Base-by-base conservation (phyloP, 768 basidiomycete genomes). In the Boletus rufocinnamomeus region DNA sequence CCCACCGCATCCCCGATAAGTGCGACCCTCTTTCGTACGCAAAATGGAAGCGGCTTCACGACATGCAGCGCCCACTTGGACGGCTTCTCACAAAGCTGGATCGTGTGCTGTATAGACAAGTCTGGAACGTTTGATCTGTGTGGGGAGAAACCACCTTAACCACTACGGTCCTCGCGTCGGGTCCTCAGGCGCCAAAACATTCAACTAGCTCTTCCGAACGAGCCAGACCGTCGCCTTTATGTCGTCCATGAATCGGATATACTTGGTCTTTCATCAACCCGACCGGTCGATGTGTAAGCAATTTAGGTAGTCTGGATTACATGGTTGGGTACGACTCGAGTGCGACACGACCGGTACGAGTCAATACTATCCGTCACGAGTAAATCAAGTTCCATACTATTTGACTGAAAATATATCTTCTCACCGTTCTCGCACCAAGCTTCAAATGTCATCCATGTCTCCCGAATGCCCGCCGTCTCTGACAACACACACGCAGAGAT, bases 1-100 rank as follows among this genome's bases (percentile, higher is more conserved):
- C 74, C 43, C 50, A 80, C 79, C 16, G 84, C 77, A 64, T 85
- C 84, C 7, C 83, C 83, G 6, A 80, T 66, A 11, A 86, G 71
- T 6, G 77, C 77, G 0, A 82, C 76, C 6, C 73, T 69, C 11
- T 74, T 75, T 21, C 64, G 68, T 3, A 75, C 74, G 50, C 72
- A 81, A 6, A 72, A 73, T 0, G 76, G 73, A 13, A 84, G 67
- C 7, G 74, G 73, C 17, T 73, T 73, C 32, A 84, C 64, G 30
- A 71, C 69, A 46, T 80, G 77, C 34, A 84, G 62, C 2, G 77
- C 76, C 80, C 82, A 84, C 63, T 68, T 76, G 28, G 71, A 75
- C 1, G 76, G 70, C 10, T 66, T 62, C 9, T 74, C 68, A 27
- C 76, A 71, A 44, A 71, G 73, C 78, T 80, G 6, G 19, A n/a